phyloP scores from a whole-genome alignment of 2,329 filamentous ascomycete genomes.

The Colletotrichum coccodes region DNA sequence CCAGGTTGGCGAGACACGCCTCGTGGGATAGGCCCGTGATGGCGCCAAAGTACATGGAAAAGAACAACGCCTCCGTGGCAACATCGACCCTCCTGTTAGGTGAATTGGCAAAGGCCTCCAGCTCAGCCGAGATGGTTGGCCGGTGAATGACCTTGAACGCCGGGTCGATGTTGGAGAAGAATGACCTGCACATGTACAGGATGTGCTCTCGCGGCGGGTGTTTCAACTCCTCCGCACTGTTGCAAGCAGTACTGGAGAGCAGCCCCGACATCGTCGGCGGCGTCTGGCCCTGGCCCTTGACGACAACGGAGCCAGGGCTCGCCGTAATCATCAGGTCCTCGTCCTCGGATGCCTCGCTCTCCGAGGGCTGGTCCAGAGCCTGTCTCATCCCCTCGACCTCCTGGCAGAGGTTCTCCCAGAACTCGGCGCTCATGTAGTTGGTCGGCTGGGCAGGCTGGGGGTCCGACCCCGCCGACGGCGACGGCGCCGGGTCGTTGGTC shows the following conservation, averaged over 20 bases:
- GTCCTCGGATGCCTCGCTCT: constrained; percentile 47
- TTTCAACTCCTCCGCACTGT: constrained; percentile 1
- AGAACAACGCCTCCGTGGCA: constrained; percentile 48
- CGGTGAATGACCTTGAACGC: constrained; percentile 56
- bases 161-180: constrained; percentile 53
- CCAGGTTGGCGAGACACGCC: constrained; percentile 44
- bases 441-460: constrained; percentile 37
- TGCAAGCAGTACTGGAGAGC: constrained; percentile 22
- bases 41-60: constrained; percentile 55
- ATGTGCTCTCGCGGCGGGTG: constrained; percentile 52
- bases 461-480: constrained; percentile 25
- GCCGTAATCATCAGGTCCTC: constrained; percentile 39
- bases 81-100: constrained; percentile 36
- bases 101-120: constrained; percentile 40
- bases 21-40: constrained; percentile 45
- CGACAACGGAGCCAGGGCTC: constrained; percentile 41
- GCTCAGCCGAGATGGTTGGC: constrained; percentile 46
- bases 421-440: constrained; percentile 53
- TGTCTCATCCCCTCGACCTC: constrained; percentile 57
- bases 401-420: constrained; percentile 54
- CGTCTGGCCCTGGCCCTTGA: constrained; percentile 32
- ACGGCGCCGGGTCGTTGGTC: constrained; percentile 10
- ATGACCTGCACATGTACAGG: constrained; percentile 46
- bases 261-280: constrained; percentile 40
- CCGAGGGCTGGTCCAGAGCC: constrained; percentile 54